A percentile compares a stretch with the other conserved stretches of the same genome.
Evolutionary conservation across 1,139 yeast species (phyloP).

Genomic region (Diutina ranongensis): DNA sequence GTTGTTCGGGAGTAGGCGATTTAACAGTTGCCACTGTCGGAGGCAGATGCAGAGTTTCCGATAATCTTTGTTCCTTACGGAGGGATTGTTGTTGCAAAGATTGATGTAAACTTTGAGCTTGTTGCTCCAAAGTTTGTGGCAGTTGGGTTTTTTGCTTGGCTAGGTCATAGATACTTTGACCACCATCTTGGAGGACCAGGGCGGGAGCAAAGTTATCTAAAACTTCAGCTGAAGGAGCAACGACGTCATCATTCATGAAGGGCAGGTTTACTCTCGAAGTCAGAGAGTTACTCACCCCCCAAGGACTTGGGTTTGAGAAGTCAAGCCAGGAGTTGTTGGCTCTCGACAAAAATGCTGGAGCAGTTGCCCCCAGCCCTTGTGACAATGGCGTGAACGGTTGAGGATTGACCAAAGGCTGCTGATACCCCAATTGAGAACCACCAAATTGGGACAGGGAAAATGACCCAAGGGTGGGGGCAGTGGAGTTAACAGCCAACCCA

Average conservation of each 20-base stretch:
- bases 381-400: conserved; percentile 3
- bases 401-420: conserved; percentile 3
- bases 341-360: background rate
- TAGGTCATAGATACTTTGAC: background rate
- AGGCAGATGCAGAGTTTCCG: conserved; percentile 1
- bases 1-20: background rate
- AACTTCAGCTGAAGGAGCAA: background rate
- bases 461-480: background rate
- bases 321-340: background rate
- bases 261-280: conserved; percentile 5
- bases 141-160: background rate
- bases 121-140: conserved; percentile 1
- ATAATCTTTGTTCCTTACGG: background rate
- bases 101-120: background rate
- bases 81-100: conserved; percentile 1
- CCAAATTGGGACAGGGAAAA: background rate
- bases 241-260: conserved; percentile 5
- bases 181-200: background rate
- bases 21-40: background rate
- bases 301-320: background rate
- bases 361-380: background rate
- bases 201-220: conserved; percentile 2
- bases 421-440: conserved; percentile 1
- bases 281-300: background rate
- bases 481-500: background rate